A percentile compares a stretch with the other conserved stretches of the same genome.
Conservation (phyloP, 331 rosid species). For the Dryas integrifolia region DNA sequence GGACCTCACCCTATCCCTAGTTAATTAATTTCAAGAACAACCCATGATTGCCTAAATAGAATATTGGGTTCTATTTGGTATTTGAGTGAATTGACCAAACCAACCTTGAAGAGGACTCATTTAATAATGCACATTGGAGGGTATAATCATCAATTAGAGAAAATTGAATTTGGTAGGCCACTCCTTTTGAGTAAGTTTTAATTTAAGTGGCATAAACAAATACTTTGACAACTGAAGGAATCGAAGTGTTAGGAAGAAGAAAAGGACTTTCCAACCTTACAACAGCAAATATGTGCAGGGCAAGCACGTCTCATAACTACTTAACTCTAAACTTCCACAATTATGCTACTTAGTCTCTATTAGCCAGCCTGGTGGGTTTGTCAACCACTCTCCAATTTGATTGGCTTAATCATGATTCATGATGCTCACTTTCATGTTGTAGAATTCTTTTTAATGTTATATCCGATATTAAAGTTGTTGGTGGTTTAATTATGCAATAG, state of each 20-base stretch:
- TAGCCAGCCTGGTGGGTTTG: conserved; percentile 17
- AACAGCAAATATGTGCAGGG: conserved; percentile 52
- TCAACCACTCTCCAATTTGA: neutral
- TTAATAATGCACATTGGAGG: neutral
- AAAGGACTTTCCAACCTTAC: conserved; percentile 80
- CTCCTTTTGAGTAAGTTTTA: conserved; percentile 40
- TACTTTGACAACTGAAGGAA: conserved; percentile 26
- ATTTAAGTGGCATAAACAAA: conserved; percentile 31
- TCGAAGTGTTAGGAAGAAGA: conserved; percentile 55
- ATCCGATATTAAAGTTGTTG: no score
- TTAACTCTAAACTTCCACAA: conserved; percentile 11
- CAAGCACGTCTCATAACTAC: conserved; percentile 37
- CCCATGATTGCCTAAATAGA: neutral
- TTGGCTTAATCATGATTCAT: neutral
- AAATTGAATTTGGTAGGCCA: conserved; percentile 29
- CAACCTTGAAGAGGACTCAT: neutral
- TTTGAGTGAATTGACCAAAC: conserved; percentile 7
- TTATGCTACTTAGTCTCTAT: neutral
- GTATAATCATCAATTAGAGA: conserved; percentile 9
- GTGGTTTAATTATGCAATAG: no score
- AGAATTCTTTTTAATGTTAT: no score
- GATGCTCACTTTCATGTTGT: no score
- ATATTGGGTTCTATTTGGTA: neutral
- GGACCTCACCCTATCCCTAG: conserved; percentile 17
- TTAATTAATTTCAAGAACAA: conserved; percentile 12